These are phyloP conservation scores for Neoarthrinium moseri DNA, from an alignment of 2,329 filamentous ascomycete genomes.

Conservation along the genomic window DNA sequence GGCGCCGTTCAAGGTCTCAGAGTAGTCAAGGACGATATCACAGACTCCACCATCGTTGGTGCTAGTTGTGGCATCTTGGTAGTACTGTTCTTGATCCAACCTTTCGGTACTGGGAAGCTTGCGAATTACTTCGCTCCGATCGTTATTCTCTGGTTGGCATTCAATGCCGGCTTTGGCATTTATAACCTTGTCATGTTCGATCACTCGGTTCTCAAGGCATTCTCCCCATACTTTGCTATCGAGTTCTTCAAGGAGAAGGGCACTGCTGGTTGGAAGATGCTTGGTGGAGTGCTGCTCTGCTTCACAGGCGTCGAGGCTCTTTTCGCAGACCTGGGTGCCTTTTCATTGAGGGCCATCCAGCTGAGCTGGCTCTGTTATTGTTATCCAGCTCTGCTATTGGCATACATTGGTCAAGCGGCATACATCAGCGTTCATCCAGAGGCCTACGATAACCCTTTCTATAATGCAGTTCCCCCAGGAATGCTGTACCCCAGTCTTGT, in stretches of 20 bases:
- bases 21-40: slow-evolving; percentile 57
- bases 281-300: slow-evolving; percentile 70
- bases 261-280: slow-evolving; percentile 59
- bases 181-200: slow-evolving; percentile 58
- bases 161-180: slow-evolving; percentile 63
- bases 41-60: slow-evolving; percentile 58
- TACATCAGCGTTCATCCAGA: slow-evolving; percentile 59
- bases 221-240: slow-evolving; percentile 59
- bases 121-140: slow-evolving; percentile 64
- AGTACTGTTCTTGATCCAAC: slow-evolving; percentile 62
- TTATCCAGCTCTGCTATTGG: slow-evolving; percentile 64
- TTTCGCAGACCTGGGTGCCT: slow-evolving; percentile 77
- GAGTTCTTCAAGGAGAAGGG: slow-evolving; percentile 59
- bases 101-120: slow-evolving; percentile 61
- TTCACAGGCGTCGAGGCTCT: slow-evolving; percentile 80
- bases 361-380: slow-evolving; percentile 69
- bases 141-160: slow-evolving; percentile 64
- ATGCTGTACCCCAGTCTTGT: slow-evolving; percentile 68
- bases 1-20: slow-evolving; percentile 65
- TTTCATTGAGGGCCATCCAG: slow-evolving; percentile 68
- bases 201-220: slow-evolving; percentile 53
- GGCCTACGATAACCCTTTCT: slow-evolving; percentile 72
- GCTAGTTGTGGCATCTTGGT: slow-evolving; percentile 64
- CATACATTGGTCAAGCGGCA: slow-evolving; percentile 73
- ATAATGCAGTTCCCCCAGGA: slow-evolving; percentile 65